A percentile compares a stretch with the other conserved stretches of the same genome.
Evolutionary conservation across 495 filamentous ascomycete genomes (phyloP).

Genomic region (Pseudotulostoma volvatum): DNA sequence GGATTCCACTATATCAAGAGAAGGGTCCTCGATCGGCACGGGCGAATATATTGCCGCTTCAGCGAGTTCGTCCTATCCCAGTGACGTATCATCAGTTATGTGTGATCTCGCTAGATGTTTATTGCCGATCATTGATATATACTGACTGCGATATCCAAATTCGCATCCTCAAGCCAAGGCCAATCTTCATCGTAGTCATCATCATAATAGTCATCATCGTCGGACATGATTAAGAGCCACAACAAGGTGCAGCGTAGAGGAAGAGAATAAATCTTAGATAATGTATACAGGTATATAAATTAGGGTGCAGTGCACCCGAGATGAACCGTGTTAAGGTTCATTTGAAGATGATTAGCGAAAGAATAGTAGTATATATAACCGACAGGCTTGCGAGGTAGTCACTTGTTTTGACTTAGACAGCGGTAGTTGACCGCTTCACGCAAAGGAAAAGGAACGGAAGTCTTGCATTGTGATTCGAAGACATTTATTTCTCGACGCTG

Average conservation of each 20-base stretch:
- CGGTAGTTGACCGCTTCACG: too few species aligned
- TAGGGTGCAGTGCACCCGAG: not conserved
- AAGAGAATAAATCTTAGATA: not conserved
- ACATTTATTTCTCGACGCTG: too few species aligned
- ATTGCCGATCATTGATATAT: too few species aligned
- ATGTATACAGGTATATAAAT: too few species aligned
- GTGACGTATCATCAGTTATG: too few species aligned
- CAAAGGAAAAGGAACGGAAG: too few species aligned
- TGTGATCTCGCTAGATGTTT: too few species aligned
- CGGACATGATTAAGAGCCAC: constrained; percentile 21
- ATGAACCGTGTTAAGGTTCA: too few species aligned
- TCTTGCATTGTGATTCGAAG: too few species aligned
- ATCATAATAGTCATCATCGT: constrained; percentile 34
- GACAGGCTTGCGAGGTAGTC: too few species aligned
- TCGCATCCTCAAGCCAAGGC: constrained; percentile 26
- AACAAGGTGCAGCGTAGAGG: not conserved
- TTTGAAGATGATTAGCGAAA: not conserved
- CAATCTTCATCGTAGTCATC: constrained; percentile 22
- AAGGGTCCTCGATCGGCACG: constrained; percentile 24
- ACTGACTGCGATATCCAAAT: constrained; percentile 27
- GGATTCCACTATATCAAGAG: constrained; percentile 25
- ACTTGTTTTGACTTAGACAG: too few species aligned
- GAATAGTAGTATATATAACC: too few species aligned
- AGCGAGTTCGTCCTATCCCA: constrained; percentile 32
- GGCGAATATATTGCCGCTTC: constrained; percentile 27